Base-by-base conservation (phyloP, 805 yeast genomes). In the Myxozyma monticola region DNA sequence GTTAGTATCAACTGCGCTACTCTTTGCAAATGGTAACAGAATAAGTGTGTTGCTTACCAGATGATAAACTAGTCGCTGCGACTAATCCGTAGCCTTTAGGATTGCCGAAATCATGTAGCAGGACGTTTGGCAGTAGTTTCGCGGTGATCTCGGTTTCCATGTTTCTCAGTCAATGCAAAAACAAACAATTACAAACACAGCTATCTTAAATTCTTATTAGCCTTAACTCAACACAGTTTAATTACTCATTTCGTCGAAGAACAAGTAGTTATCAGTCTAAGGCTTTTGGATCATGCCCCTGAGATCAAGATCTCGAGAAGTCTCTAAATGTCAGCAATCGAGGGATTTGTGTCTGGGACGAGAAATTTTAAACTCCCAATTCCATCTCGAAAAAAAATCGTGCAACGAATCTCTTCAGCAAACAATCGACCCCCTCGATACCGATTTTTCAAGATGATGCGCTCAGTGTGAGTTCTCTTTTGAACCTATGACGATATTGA, bases 401-500 rank as follows among this genome's bases (percentile, higher is more conserved):
- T 18, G 37, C 17, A 29, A 42, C 25, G 21, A 34, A 34, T 7
- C 18, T 26, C 36, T 38, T 24, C n/a, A n/a, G 36, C 15, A 37
- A 22, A 37, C 30, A 22, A 4, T 9, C 35, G 8, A 4, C 25
- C 18, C 8, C 18, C 10, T n/a, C 24, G 17, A 21, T 6, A 30
- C 9, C 8, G 10, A 2, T 17, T 24, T 8, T 18, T 24, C 45
- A 49, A 49, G 45, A 49, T 49, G 54, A 49, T 49, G 54, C 22
- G 49, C 45, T 21, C 46, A 49, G 54, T 41, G 54, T 49, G 37
- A 2, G 54, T 45, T 4, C n/a, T n/a, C n/a, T n/a, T n/a, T n/a
- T 31, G 15, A 14, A 21, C 6, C 26, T 9, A n/a, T 33, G 7
- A 12, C 26, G 20, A 22, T 21, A 34, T n/a, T 17, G 15, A 2